Base-by-base conservation (phyloP, 345 rosid genomes). In the Salix koriyanagi region DNA sequence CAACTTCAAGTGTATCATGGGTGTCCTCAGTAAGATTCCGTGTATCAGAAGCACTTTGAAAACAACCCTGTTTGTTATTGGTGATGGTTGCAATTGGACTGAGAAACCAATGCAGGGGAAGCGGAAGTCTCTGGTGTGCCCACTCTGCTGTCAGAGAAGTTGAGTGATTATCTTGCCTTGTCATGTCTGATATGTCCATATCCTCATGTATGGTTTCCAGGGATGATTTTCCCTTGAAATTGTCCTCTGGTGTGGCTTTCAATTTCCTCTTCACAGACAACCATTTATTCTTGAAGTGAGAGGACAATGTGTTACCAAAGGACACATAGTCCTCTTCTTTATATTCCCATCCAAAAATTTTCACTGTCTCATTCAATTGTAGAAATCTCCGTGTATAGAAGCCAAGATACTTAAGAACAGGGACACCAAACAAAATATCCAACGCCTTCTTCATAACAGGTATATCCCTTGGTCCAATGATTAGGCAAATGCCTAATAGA, bases 31-130 rank as follows among this genome's bases (percentile, higher is more conserved):
- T 50, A 41, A 18, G 30, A 81, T 81, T 75, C 62, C 70, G 18
- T 10, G 34, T 30, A 70, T 75, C 75, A 37, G 87, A 75, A 69
- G 18, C 65, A 73, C 75, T 82, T 61, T 62, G 74, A 72, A 64
- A 79, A 71, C 85, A 74, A 70, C 79, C 79, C 58, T 76, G 74
- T 83, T 85, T 81, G 71, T 83, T 74, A 56, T 75, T 75, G 46
- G 75, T 77, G 75, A 84, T 78, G 65, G 87, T 86, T 81, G 93
- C 65, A 68, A 95, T 84, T 79, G 99, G 87, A 85, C 96, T 95
- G 77, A 95, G 94, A 84, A 93, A 90, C 97, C 99, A 95, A 77
- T 93, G 97, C 76, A 79, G 71, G 68, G 97, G 94, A 77, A 95
- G 90, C 4, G 97, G 97, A 85, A 91, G 65, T 86, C 92, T 89